These are phyloP conservation scores for Croton setiger DNA, from an alignment of 441 rosid species.

Conservation along the genomic window DNA sequence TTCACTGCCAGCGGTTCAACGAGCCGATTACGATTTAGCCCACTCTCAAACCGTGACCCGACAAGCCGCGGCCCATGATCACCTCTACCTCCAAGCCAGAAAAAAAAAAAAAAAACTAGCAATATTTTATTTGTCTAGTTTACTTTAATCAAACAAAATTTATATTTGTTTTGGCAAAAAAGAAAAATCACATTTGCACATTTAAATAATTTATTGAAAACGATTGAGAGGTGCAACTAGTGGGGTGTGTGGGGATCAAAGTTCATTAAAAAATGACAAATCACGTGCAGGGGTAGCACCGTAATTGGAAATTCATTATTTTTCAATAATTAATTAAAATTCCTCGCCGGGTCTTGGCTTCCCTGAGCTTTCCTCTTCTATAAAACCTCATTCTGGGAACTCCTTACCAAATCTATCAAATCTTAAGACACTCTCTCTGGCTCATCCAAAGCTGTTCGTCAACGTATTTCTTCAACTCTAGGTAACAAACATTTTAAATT, in stretches of 20 bases:
- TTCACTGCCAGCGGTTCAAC: no score
- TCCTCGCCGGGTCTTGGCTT: not conserved
- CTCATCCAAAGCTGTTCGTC: slow-evolving; percentile 13
- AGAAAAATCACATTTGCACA: no score
- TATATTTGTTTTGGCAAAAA: no score
- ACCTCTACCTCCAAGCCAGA: no score
- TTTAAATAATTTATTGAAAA: no score
- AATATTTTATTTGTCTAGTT: no score
- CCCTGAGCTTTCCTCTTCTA: slow-evolving; percentile 34
- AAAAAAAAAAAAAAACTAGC: no score
- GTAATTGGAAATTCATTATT: slow-evolving; percentile 17
- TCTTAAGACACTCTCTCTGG: slow-evolving; percentile 16
- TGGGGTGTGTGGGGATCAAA: slow-evolving; percentile 1
- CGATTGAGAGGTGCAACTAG: no score
- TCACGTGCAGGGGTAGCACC: slow-evolving; percentile 34
- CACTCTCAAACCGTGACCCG: no score
- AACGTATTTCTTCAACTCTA: slow-evolving; percentile 31
- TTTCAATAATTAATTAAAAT: not conserved
- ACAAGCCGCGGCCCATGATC: no score
- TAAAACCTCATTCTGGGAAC: slow-evolving; percentile 24
- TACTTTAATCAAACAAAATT: no score
- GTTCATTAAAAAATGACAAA: not conserved
- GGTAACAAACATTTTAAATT: slow-evolving; percentile 23
- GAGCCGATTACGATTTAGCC: no score
- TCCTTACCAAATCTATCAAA: slow-evolving; percentile 13